Base-by-base conservation (phyloP, 2,329 filamentous ascomycete genomes). In the Colletotrichum gloeosporioides region DNA sequence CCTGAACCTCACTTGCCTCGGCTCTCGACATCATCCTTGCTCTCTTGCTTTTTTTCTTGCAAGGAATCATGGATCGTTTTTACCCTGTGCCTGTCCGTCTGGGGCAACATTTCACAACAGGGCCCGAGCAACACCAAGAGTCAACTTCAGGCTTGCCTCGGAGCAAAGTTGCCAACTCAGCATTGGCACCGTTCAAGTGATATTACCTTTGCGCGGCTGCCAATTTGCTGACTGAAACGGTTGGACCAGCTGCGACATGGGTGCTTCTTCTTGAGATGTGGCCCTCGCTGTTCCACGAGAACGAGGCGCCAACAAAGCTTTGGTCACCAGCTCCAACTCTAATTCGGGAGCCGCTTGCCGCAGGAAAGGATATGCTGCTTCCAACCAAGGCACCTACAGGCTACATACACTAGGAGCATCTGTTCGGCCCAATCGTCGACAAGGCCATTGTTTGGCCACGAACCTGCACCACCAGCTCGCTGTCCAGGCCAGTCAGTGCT, bases 251-350 rank as follows among this genome's bases (percentile, higher is more conserved):
- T 73, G 73, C 55, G 69, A 63, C 73, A 64, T 75, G 73, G 73
- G 72, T 73, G 62, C 31, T 63, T 25, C 55, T 57, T 25, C 55
- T 57, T 44, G 29, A 27, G 34, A 75, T 57, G 27, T 68, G 44
- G n/a, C 44, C n/a, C n/a, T 53, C 44, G 39, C n/a, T 53, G 39
- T 59, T 53, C 68, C 68, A 69, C 39, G 57, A 73, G 53, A 55
- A 53, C 44, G 44, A 53, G 44, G 44, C 44, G 44, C 44, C 39
- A 67, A 39, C 32, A 61, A 59, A 55, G 73, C 70, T 76, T 73
- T 76, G 73, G 70, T 49, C 73, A 76, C 73, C 73, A 34, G 73
- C 69, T 76, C 70, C 64, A 76, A 76, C 73, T 73, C 70, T 76
- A 76, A 68, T 73, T 49, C 16, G 57, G 68, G 34, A 49, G 36